Conservation (phyloP, 2,329 filamentous ascomycete genomes). For the Claviceps arundinis region DNA sequence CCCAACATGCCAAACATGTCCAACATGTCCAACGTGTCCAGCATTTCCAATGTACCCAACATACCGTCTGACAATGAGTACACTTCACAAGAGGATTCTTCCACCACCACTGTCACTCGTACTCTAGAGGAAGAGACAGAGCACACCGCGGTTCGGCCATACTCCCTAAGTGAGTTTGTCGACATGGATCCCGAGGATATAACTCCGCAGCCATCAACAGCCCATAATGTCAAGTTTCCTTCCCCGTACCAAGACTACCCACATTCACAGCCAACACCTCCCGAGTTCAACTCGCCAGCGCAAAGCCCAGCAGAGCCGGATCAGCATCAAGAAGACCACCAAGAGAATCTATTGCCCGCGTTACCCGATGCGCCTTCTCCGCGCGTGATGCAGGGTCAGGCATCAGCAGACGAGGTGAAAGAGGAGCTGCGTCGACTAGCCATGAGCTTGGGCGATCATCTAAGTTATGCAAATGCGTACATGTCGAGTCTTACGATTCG, state of each 20-base stretch:
- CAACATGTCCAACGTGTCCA: slow-evolving; percentile 12
- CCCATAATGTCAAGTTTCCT: slow-evolving; percentile 5
- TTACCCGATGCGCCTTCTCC: slow-evolving; percentile 33
- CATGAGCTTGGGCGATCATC: slow-evolving; percentile 34
- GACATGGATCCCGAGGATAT: slow-evolving; percentile 26
- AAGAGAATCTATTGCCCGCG: slow-evolving; percentile 18
- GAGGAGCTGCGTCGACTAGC: slow-evolving; percentile 37
- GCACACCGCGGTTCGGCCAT: slow-evolving; percentile 15
- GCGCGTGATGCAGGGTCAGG: slow-evolving; percentile 41
- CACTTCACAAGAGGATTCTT: slow-evolving; percentile 5
- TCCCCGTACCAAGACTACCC: slow-evolving; percentile 6
- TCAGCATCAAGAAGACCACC: slow-evolving; percentile 6
- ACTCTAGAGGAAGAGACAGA: slow-evolving; percentile 4
- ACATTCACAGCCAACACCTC: slow-evolving; percentile 7
- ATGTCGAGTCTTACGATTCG: slow-evolving; percentile 27
- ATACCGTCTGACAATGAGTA: slow-evolving; percentile 7
- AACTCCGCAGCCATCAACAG: slow-evolving; percentile 18
- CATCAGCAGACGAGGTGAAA: slow-evolving; percentile 36
- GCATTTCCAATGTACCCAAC: slow-evolving; percentile 1
- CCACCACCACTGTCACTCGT: not conserved
- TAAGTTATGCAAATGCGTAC: slow-evolving; percentile 31
- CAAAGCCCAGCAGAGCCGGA: slow-evolving; percentile 4
- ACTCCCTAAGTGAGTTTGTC: slow-evolving; percentile 27
- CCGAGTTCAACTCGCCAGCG: slow-evolving; percentile 1
- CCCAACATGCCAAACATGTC: not conserved